Base-by-base conservation (phyloP, 148 eudicot genomes). In the Linanthus parryae region DNA sequence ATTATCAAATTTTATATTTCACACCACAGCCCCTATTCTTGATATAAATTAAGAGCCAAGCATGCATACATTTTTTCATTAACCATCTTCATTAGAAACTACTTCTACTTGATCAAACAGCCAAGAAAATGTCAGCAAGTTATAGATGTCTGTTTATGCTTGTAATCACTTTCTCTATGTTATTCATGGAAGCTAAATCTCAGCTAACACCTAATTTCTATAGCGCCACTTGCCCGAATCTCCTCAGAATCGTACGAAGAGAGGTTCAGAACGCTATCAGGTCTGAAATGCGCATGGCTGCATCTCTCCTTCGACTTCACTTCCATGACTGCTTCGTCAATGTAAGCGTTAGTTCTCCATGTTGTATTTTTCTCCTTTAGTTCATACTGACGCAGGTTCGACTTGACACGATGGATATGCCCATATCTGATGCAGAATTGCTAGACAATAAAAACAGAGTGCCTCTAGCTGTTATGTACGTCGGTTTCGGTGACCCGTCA, bases 301-400 rank as follows among this genome's bases (percentile, higher is more conserved):
- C 96, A 20, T 88, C 94, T 48, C 62, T 88, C 71, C 81, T 84
- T 51, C 78, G 92, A 2, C 82, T 88, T 42, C 88, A 83, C 50
- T 80, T 87, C 56, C 96, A 88, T 38, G 96, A 88, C 48, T 88
- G 96, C 70, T 84, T 84, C 34, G 96, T 88, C 10, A 84, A 88
- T 38, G 96, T 88, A 37, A 72, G 94, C 74, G 17, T 2, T 35
- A 0, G 23, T 24, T 51, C 41, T 18, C 28, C 14, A 7, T 11
- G 11, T 18, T 5, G 22, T 33, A 51, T 37, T 26, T 60, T 16
- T 1, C 2, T 41, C n/a, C 13, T 17, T 28, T 2, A 15, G 4
- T 39, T 2, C 4, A 22, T 31, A 14, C 15, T 37, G 15, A 37
- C 13, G 3, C 41, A 37, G 15, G 17, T 38, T 16, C 17, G 11